Conservation (phyloP, 83 land plant species). For the Thuja plicata region DNA sequence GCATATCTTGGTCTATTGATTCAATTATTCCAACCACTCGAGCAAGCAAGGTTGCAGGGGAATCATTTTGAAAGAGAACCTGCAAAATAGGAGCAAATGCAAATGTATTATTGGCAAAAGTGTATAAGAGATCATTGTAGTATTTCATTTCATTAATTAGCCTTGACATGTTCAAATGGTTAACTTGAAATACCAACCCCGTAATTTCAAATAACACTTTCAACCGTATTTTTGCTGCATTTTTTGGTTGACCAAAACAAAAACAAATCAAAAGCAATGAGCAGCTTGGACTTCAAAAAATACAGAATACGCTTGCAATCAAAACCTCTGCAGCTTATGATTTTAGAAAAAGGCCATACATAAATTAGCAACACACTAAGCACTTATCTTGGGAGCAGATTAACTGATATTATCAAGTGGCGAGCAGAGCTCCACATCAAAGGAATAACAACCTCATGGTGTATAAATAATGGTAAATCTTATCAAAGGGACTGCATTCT, state of each 20-base stretch:
- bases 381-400: not conserved
- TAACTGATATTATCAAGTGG: not conserved
- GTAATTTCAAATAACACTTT: not conserved
- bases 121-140: not conserved
- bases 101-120: not conserved
- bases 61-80: conserved; percentile 87
- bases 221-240: not conserved
- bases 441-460: not conserved
- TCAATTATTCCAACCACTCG: conserved; percentile 82
- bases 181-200: not conserved
- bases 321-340: not conserved
- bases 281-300: not conserved
- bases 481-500: not conserved
- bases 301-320: not conserved
- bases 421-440: not conserved
- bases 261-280: not conserved
- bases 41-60: conserved; percentile 80
- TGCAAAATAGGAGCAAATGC: conserved; percentile 14
- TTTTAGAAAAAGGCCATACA: not conserved
- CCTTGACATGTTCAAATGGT: not conserved
- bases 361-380: not conserved
- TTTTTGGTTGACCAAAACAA: not conserved
- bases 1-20: conserved; percentile 73
- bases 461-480: not conserved
- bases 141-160: not conserved